These are phyloP conservation scores for Saccharomyces kudriavzevii DNA, from an alignment of 805 yeast species.

Conservation along the genomic window DNA sequence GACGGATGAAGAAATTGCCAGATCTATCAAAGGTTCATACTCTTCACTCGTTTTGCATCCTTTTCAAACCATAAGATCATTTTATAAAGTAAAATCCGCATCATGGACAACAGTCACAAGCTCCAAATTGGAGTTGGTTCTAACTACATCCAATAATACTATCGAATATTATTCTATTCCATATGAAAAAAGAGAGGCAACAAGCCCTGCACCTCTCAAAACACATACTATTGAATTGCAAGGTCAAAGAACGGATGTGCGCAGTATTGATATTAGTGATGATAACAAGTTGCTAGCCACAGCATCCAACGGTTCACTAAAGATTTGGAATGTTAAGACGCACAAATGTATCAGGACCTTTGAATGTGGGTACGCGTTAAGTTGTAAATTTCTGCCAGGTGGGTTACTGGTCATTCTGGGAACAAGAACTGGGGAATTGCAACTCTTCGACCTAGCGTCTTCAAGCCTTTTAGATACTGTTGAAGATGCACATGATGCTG, in stretches of 20 bases:
- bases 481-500: slow-evolving; percentile 68
- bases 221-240: slow-evolving; percentile 56
- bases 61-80: slow-evolving; percentile 57
- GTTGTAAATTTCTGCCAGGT: slow-evolving; percentile 81
- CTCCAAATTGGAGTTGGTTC: slow-evolving; percentile 49
- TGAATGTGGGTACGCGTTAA: slow-evolving; percentile 79
- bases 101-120: slow-evolving; percentile 50
- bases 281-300: slow-evolving; percentile 78
- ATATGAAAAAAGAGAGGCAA: slow-evolving; percentile 45
- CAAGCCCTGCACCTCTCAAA: slow-evolving; percentile 35
- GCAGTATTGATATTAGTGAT: slow-evolving; percentile 73
- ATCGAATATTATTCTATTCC: slow-evolving; percentile 63
- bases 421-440: slow-evolving; percentile 77
- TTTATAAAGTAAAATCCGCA: slow-evolving; percentile 54
- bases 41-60: slow-evolving; percentile 58
- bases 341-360: slow-evolving; percentile 75
- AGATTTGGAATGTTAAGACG: slow-evolving; percentile 78
- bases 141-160: slow-evolving; percentile 65
- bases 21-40: slow-evolving; percentile 40
- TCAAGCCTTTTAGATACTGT: slow-evolving; percentile 64
- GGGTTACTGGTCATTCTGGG: slow-evolving; percentile 82
- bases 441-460: slow-evolving; percentile 77
- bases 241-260: slow-evolving; percentile 87
- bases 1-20: slow-evolving; percentile 49
- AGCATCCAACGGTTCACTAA: slow-evolving; percentile 83